Base-by-base conservation (phyloP, 768 basidiomycete genomes). In the Hemileccinum impolitum region DNA sequence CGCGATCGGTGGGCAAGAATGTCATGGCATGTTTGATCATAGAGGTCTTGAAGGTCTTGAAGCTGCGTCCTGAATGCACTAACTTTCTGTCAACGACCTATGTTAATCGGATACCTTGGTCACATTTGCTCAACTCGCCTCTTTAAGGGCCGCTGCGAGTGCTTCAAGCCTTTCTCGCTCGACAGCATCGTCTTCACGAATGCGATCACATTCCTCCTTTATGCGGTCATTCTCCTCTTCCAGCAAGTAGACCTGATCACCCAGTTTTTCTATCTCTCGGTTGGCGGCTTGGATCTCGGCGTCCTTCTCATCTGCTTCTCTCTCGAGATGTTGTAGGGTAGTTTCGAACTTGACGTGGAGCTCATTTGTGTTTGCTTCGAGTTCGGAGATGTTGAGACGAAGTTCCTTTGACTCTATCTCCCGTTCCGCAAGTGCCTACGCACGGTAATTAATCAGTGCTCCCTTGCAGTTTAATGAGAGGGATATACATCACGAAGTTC, bases 171-270 rank as follows among this genome's bases (percentile, higher is more conserved):
- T 71, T 50, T 88, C 87, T 21, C 78, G 73, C 59, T 88, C 90
- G n/a, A 78, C 77, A 9, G 67, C 73, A 39, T 85, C 83, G n/a
- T 92, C 89, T 50, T 92, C 86, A 44, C 82, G 77, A 34, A 81
- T 53, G 9, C 79, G 73, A 32, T 86, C 82, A 43, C 74, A 72
- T 40, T 91, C 87, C 57, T 91, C 89, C 60, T 78, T 82, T 43
- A 87, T 64, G 26, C 80, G 75, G 53, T 94, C 91, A 45, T 84
- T 80, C 60, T 93, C 87, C 51, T 95, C 91, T 62, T 98, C 95
- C 1, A 95, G 78, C 38, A 81, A 72, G 66, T 88, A 93, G 9
- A 96, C 79, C 46, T 84, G 81, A 52, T 90, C 84, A 6, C 90
- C 81, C 39, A 95, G 79, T 51, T 78, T 81, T 61, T 93, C 85